Evolutionary conservation across 176 grass and related monocot species (phyloP).

Genomic region (Coix lacrymajobi): DNA sequence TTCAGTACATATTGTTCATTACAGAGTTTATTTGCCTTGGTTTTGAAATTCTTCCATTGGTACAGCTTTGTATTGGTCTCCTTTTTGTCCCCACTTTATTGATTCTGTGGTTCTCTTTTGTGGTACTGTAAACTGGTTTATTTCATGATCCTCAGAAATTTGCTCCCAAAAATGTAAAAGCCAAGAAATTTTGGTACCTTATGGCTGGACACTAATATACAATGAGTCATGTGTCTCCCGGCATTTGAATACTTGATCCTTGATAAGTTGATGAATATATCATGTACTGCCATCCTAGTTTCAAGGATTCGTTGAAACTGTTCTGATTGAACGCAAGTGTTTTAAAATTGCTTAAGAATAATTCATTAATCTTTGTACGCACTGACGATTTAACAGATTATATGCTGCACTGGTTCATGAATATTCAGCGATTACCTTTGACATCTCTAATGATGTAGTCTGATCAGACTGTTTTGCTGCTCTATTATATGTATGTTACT

Average conservation of each 20-base stretch:
- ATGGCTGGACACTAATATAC: not conserved
- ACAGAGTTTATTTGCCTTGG: not conserved
- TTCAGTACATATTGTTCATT: not conserved
- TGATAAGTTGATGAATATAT: not conserved
- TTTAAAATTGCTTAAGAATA: not conserved
- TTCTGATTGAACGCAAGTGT: not conserved
- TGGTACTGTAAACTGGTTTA: not conserved
- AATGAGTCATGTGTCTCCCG: not conserved
- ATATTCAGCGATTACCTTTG: not conserved
- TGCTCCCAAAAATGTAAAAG: not conserved
- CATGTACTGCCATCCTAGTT: not conserved
- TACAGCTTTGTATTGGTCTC: not conserved
- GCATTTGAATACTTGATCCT: not conserved
- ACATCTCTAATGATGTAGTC: not conserved
- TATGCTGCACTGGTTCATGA: not conserved
- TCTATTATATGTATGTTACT: not conserved
- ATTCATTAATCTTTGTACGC: not conserved
- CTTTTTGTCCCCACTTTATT: not conserved
- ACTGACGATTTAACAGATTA: not conserved
- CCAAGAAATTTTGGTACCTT: not conserved
- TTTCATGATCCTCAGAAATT: not conserved
- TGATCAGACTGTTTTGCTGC: not conserved
- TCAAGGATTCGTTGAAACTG: not conserved
- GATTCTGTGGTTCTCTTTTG: not conserved
- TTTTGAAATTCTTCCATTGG: not conserved